phyloP scores from a whole-genome alignment of 108 stramenopile genomes.

The Stephanodiscus triporus region DNA sequence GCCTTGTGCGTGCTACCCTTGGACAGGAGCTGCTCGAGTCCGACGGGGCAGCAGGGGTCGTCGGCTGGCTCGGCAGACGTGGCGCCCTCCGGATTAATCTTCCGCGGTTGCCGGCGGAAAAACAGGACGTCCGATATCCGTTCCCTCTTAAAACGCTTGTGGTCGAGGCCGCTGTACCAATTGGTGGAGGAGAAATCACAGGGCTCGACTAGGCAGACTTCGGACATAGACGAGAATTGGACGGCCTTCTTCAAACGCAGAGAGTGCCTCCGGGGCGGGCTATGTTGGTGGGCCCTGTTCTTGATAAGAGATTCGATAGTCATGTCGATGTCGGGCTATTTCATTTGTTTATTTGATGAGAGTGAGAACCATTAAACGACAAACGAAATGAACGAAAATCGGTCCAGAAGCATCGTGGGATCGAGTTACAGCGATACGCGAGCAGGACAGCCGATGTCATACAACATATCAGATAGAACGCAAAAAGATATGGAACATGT shows the following conservation, averaged over 20 bases:
- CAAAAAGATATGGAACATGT: too few species aligned
- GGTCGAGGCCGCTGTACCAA: slow-evolving; percentile 39
- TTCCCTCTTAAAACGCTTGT: slow-evolving; percentile 37
- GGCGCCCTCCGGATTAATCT: background rate
- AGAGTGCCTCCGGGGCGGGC: too few species aligned
- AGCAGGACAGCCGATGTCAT: too few species aligned
- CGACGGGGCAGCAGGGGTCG: slow-evolving; percentile 38
- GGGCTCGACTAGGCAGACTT: slow-evolving; percentile 23
- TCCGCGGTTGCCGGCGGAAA: background rate
- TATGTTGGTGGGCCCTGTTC: background rate
- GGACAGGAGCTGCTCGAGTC: slow-evolving; percentile 44
- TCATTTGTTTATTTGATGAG: background rate
- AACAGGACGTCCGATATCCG: slow-evolving; percentile 27
- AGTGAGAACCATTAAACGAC: too few species aligned
- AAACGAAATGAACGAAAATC: too few species aligned
- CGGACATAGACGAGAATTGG: slow-evolving; percentile 30
- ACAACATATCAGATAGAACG: too few species aligned
- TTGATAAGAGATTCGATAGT: background rate
- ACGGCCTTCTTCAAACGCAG: slow-evolving; percentile 40
- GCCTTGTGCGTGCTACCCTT: slow-evolving; percentile 7
- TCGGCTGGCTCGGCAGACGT: too few species aligned
- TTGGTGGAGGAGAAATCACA: background rate
- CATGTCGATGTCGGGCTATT: background rate
- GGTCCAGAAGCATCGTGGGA: too few species aligned
- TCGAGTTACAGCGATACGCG: too few species aligned